A percentile compares a stretch with the other conserved stretches of the same genome.
These are phyloP conservation scores for Solanum chaucha DNA, from an alignment of 257 asterid genomes.

Conservation along the genomic window DNA sequence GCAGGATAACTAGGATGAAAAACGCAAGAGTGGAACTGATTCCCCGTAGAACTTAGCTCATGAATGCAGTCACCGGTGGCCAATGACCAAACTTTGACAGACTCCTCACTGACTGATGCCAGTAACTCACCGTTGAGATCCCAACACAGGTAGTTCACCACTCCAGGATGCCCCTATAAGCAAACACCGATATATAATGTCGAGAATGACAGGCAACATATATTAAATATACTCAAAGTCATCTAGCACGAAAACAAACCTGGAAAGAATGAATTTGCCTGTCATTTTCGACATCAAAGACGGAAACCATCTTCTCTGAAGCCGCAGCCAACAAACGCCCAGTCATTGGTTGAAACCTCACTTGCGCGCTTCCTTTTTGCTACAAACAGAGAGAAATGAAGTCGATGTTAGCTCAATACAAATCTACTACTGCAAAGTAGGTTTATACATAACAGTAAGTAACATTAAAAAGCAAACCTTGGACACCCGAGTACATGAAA, in stretches of 20 bases:
- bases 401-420: background rate
- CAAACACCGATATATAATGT: background rate
- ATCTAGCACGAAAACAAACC: background rate
- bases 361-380: slow-evolving; percentile 14
- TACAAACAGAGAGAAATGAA: background rate
- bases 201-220: background rate
- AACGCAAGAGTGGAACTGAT: slow-evolving; percentile 16
- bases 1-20: slow-evolving; percentile 21
- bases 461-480: slow-evolving; percentile 2
- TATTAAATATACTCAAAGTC: background rate
- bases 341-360: slow-evolving; percentile 14
- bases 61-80: slow-evolving; percentile 7
- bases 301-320: slow-evolving; percentile 13
- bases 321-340: slow-evolving; percentile 14
- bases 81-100: slow-evolving; percentile 15
- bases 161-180: slow-evolving; percentile 13
- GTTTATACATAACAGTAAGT: background rate
- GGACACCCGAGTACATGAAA: slow-evolving; percentile 2
- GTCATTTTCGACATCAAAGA: slow-evolving; percentile 14
- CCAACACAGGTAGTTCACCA: slow-evolving; percentile 14
- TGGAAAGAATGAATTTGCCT: slow-evolving; percentile 6
- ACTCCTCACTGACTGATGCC: slow-evolving; percentile 19
- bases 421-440: background rate
- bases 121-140: slow-evolving; percentile 14
- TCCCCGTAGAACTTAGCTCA: slow-evolving; percentile 9